Percentiles rank a stretch among this genome's conserved stretches.
phyloP scores from a whole-genome alignment of 2,329 filamentous ascomycete species.

The Neodidymelliopsis sp. region DNA sequence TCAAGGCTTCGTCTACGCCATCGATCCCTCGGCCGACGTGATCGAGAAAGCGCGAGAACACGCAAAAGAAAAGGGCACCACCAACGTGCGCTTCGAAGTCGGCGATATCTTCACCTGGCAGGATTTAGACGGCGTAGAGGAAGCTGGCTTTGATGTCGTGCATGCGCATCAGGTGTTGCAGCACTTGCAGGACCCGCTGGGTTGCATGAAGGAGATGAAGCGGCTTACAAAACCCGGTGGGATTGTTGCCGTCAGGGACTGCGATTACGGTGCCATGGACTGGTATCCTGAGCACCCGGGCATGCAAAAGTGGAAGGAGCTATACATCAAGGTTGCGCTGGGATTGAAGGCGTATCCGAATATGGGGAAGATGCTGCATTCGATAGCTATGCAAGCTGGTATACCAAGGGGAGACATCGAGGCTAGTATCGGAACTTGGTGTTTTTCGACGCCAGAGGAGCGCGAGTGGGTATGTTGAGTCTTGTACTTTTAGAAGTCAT shows the following conservation, averaged over 20 bases:
- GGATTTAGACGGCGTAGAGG: conserved; percentile 51
- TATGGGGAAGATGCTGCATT: conserved; percentile 46
- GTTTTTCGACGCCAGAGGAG: conserved; percentile 50
- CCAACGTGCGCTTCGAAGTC: conserved; percentile 51
- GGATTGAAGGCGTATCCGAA: conserved; percentile 44
- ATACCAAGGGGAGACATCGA: conserved; percentile 49
- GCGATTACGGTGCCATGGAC: conserved; percentile 44
- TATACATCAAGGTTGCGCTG: conserved; percentile 44
- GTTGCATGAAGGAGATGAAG: conserved; percentile 62
- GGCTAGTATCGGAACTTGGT: conserved; percentile 52
- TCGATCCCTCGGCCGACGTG: conserved; percentile 55
- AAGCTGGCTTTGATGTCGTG: conserved; percentile 64
- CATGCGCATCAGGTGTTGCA: conserved; percentile 66
- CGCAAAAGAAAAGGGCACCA: conserved; percentile 46
- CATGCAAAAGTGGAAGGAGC: conserved; percentile 46
- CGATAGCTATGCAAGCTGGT: conserved; percentile 51
- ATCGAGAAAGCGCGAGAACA: conserved; percentile 50
- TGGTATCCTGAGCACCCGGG: conserved; percentile 50
- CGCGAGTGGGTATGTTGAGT: conserved; percentile 32
- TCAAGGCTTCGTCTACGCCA: conserved; percentile 54
- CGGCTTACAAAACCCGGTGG: conserved; percentile 62
- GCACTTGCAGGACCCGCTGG: conserved; percentile 61
- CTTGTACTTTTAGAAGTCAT: background rate
- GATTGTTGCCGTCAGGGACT: conserved; percentile 57
- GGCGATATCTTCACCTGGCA: conserved; percentile 54